Conservation (phyloP, 768 basidiomycete genomes). For the Albatrellus ellisii region DNA sequence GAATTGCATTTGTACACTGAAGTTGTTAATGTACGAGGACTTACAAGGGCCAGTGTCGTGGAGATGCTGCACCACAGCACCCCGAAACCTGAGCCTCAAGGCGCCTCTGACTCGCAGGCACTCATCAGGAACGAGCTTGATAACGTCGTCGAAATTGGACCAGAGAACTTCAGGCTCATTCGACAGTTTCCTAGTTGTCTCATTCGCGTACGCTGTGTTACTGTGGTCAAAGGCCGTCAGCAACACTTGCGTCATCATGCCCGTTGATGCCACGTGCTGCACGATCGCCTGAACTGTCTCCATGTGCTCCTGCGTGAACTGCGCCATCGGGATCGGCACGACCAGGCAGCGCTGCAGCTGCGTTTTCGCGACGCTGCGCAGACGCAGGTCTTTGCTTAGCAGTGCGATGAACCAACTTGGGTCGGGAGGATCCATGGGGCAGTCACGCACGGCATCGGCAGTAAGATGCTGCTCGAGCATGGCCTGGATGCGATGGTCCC, state of each 20-base stretch:
- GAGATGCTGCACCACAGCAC: slow-evolving; percentile 46
- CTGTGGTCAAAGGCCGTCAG: background rate
- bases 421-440: slow-evolving; percentile 49
- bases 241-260: background rate
- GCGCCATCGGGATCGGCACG: slow-evolving; percentile 32
- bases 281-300: slow-evolving; percentile 27
- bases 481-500: slow-evolving; percentile 31
- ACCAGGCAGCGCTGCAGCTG: slow-evolving; percentile 26
- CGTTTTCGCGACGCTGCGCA: slow-evolving; percentile 48
- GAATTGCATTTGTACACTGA: background rate
- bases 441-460: slow-evolving; percentile 24
- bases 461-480: slow-evolving; percentile 29
- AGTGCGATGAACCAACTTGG: slow-evolving; percentile 47
- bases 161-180: slow-evolving; percentile 36
- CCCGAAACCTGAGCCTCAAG: slow-evolving; percentile 31
- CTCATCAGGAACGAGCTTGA: slow-evolving; percentile 43
- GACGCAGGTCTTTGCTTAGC: slow-evolving; percentile 31
- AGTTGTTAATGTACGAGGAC: slow-evolving; percentile 20
- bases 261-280: slow-evolving; percentile 17
- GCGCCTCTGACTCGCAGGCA: slow-evolving; percentile 21
- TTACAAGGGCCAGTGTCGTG: slow-evolving; percentile 47
- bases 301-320: slow-evolving; percentile 37
- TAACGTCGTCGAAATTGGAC: slow-evolving; percentile 29
- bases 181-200: slow-evolving; percentile 19
- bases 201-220: background rate